Percentiles rank a stretch among this genome's conserved stretches.
Evolutionary conservation across 176 grass and related monocot genomes (phyloP).

Genomic region (Phragmites australis): DNA sequence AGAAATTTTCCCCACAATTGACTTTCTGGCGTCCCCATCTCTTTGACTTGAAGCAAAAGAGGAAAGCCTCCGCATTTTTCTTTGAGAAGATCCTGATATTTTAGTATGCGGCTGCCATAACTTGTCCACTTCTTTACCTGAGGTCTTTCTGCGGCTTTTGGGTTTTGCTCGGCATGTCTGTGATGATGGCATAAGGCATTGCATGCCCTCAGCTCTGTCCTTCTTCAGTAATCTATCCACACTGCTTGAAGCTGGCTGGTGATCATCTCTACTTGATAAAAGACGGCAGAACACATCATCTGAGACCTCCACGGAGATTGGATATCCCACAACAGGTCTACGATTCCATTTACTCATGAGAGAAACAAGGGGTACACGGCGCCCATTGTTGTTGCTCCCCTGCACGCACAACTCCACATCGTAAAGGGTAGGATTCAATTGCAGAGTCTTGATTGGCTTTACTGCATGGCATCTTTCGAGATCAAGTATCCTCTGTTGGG

Average conservation of each 20-base stretch:
- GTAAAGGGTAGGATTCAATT: slow-evolving; percentile 51
- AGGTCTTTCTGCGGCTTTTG: slow-evolving; percentile 38
- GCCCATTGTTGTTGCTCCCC: slow-evolving; percentile 56
- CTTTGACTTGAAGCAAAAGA: slow-evolving; percentile 54
- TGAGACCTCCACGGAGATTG: slow-evolving; percentile 55
- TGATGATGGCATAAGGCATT: background rate
- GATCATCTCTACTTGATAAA: slow-evolving; percentile 27
- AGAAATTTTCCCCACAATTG: slow-evolving; percentile 47
- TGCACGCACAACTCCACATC: slow-evolving; percentile 66
- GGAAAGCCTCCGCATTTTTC: slow-evolving; percentile 89
- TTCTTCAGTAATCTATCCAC: slow-evolving; percentile 37
- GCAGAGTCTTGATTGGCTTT: slow-evolving; percentile 59
- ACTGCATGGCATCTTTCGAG: slow-evolving; percentile 8
- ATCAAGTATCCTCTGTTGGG: background rate
- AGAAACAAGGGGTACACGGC: slow-evolving; percentile 76
- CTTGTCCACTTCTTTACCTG: slow-evolving; percentile 34
- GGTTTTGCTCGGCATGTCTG: background rate
- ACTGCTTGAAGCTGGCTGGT: slow-evolving; percentile 28
- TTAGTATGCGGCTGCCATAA: slow-evolving; percentile 51
- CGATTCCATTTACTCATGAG: slow-evolving; percentile 81
- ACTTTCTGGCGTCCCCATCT: slow-evolving; percentile 42
- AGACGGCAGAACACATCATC: slow-evolving; percentile 42
- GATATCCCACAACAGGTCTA: slow-evolving; percentile 83
- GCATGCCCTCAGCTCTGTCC: slow-evolving; percentile 13
- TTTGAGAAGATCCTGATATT: slow-evolving; percentile 48